A percentile compares a stretch with the other conserved stretches of the same genome.
phyloP scores from a whole-genome alignment of 2,329 filamentous ascomycete genomes.

The Aspergillus fijiensis region DNA sequence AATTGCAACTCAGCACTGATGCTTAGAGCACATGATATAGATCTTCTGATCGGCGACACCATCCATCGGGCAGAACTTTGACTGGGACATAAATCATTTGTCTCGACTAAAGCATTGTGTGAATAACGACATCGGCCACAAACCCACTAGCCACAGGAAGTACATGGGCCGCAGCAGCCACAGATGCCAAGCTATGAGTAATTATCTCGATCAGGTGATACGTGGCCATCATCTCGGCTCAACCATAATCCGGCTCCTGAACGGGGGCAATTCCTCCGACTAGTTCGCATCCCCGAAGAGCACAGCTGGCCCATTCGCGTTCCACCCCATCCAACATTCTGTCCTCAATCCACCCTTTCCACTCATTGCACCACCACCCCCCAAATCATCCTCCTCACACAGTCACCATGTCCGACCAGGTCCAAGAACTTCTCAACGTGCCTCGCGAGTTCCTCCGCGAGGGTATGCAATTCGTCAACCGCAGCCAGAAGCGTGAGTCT shows the following conservation, averaged over 20 bases:
- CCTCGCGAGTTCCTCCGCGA: constrained; percentile 25
- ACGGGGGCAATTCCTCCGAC: neutral
- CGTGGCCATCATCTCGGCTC: constrained; percentile 1
- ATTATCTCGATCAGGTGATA: neutral
- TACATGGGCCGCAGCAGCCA: neutral
- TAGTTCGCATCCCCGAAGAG: constrained; percentile 4
- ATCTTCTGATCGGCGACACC: too few relatives aligned
- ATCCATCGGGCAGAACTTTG: too few relatives aligned
- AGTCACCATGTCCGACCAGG: constrained; percentile 24
- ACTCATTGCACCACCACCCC: neutral
- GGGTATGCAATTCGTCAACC: constrained; percentile 24
- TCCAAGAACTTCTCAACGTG: constrained; percentile 25
- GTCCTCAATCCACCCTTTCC: neutral
- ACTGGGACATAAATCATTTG: too few relatives aligned
- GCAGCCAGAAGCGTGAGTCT: constrained; percentile 26
- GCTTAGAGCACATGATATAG: too few relatives aligned
- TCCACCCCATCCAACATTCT: neutral
- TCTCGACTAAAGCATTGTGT: too few relatives aligned
- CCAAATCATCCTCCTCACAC: neutral
- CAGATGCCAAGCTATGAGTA: neutral
- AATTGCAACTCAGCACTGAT: too few relatives aligned
- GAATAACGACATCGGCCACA: neutral
- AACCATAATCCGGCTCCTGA: constrained; percentile 2
- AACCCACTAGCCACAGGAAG: neutral
- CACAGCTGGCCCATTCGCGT: constrained; percentile 10